These are phyloP conservation scores for Thalassiosira ordinaria DNA, from an alignment of 352 stramenopile genomes.

Conservation along the genomic window DNA sequence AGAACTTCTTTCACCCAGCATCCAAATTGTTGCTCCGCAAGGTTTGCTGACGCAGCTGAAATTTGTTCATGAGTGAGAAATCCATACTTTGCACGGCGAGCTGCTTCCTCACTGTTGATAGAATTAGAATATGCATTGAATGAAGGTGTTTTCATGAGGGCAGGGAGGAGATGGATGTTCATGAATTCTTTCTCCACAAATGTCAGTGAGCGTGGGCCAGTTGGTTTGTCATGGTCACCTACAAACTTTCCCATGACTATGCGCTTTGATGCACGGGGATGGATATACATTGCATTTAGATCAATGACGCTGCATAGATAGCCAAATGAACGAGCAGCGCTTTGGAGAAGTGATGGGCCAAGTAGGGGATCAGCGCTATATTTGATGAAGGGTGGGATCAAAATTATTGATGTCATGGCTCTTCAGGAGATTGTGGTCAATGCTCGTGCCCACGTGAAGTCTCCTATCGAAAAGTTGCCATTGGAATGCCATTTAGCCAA, in stretches of 20 bases:
- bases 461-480: too few relatives aligned
- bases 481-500: too few relatives aligned
- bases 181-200: background rate
- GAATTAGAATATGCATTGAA: background rate
- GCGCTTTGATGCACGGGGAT: background rate
- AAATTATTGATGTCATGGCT: too few relatives aligned
- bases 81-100: background rate
- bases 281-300: constrained; percentile 21
- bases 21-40: background rate
- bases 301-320: constrained; percentile 18
- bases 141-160: background rate
- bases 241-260: constrained; percentile 1
- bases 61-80: background rate
- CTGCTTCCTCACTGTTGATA: background rate
- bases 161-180: background rate
- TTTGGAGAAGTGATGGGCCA: constrained; percentile 11
- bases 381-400: constrained; percentile 31
- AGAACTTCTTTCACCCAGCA: background rate
- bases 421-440: too few relatives aligned
- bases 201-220: background rate
- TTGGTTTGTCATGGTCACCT: constrained; percentile 26
- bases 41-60: background rate
- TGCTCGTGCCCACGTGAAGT: too few relatives aligned
- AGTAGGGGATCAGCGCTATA: constrained; percentile 20
- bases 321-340: constrained; percentile 7